These are phyloP conservation scores for Psilocybe cyanescens DNA, from an alignment of 768 basidiomycete genomes.

Conservation along the genomic window DNA sequence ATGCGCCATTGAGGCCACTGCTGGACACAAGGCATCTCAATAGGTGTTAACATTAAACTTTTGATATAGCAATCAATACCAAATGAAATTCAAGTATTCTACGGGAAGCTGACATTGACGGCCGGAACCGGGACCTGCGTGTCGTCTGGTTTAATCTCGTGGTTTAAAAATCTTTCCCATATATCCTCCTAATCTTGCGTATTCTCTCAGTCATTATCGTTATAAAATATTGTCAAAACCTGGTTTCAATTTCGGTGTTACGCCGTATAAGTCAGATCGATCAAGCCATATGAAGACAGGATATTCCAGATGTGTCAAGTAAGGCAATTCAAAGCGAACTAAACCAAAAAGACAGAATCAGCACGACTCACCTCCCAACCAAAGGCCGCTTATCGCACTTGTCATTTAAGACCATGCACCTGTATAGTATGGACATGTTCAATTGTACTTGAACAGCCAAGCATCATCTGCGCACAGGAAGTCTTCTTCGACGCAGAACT, in stretches of 20 bases:
- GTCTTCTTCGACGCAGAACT: constrained; percentile 41
- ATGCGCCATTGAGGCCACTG: background rate
- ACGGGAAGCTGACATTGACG: background rate
- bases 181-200: background rate
- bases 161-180: background rate
- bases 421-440: background rate
- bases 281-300: background rate
- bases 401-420: constrained; percentile 15
- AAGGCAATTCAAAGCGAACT: background rate
- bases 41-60: background rate
- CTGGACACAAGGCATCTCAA: background rate
- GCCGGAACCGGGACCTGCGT: background rate
- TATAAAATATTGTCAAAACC: too few relatives aligned
- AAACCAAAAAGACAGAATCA: constrained; percentile 6
- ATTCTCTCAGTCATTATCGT: background rate
- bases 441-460: constrained; percentile 45
- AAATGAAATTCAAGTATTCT: background rate
- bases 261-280: too few relatives aligned
- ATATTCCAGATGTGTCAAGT: background rate
- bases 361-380: constrained; percentile 16
- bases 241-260: too few relatives aligned
- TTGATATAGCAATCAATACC: background rate
- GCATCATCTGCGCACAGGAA: constrained; percentile 37
- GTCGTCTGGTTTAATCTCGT: background rate
- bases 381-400: constrained; percentile 19